Evolutionary conservation across 2,329 filamentous ascomycete species (phyloP).

Genomic region (Pseudocercospora vitis): DNA sequence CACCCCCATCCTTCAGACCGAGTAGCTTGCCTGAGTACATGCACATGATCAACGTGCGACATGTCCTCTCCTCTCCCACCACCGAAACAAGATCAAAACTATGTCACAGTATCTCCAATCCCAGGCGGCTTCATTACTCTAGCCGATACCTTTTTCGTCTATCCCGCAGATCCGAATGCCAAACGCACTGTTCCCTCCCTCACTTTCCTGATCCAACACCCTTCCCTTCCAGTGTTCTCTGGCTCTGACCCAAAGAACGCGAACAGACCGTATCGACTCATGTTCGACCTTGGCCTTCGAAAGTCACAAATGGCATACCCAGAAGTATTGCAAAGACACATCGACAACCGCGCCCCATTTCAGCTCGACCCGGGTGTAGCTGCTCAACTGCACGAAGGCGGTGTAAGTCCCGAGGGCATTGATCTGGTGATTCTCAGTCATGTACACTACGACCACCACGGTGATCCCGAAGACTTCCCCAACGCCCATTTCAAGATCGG

Average conservation of each 20-base stretch:
- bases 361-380: conserved; percentile 47
- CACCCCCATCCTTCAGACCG: no score
- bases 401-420: conserved; percentile 40
- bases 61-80: conserved; percentile 26
- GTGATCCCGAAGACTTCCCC: conserved; percentile 55
- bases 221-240: conserved; percentile 28
- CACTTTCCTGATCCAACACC: conserved; percentile 54
- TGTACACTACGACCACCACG: conserved; percentile 59
- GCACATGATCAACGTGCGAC: neutral
- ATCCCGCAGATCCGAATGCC: conserved; percentile 43
- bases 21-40: no score
- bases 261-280: conserved; percentile 39
- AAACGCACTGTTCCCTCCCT: conserved; percentile 54
- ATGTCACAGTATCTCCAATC: conserved; percentile 36
- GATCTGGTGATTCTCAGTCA: conserved; percentile 53
- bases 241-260: conserved; percentile 12
- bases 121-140: conserved; percentile 37
- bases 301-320: conserved; percentile 48
- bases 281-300: conserved; percentile 58
- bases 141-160: conserved; percentile 33
- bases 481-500: conserved; percentile 54
- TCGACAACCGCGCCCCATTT: conserved; percentile 49
- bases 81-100: conserved; percentile 27
- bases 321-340: conserved; percentile 46
- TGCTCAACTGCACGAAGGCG: conserved; percentile 40